Evolutionary conservation across 345 rosid species (phyloP), one percentile per base, ranked within the genome.

Genomic region (Camelina hispida): DNA sequence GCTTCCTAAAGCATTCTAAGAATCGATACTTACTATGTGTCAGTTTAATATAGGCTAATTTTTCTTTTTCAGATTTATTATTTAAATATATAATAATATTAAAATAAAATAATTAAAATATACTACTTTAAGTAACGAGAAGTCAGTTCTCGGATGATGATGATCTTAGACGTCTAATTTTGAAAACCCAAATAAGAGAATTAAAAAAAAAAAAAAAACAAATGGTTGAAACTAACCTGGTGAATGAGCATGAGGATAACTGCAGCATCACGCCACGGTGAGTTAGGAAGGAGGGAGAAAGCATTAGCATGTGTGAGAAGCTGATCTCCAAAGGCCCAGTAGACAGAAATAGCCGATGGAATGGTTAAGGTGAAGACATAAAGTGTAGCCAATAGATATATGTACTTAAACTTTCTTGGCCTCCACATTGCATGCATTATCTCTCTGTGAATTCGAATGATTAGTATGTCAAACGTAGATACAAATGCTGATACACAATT

Each of bases 391-490:
- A 83, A 42, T 3, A 91, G 88, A 69, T 91, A 91, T 30, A 91
- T 84, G 87, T 69, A 89, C 89, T 91, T 89, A 88, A 91, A 91
- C 65, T 84, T 91, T 59, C 84, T 84, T 54, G 97, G 95, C 80
- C 84, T 89, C 97, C 97, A 87, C 97, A 89, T 89, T 4, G 94
- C 97, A 68, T 89, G 94, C 94, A 91, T 91, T 37, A 88, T 88
- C 78, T 91, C 97, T 62, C 97, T 91, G 69, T 32, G 72, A 62
- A 50, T 34, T 18, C 59, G 38, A 12, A 23, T 8, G 15, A 56
- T 37, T 25, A n/a, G 57, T 4, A 22, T 15, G 4, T 20, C 16
- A 51, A 23, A 23, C 25, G 4, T 64, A n/a, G 6, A 20, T 35
- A 10, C 14, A 73, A 61, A 60, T 30, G 22, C 38, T n/a, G 6